phyloP scores from a whole-genome alignment of 2,329 filamentous ascomycete species.

The Colletotrichum spaethianum region DNA sequence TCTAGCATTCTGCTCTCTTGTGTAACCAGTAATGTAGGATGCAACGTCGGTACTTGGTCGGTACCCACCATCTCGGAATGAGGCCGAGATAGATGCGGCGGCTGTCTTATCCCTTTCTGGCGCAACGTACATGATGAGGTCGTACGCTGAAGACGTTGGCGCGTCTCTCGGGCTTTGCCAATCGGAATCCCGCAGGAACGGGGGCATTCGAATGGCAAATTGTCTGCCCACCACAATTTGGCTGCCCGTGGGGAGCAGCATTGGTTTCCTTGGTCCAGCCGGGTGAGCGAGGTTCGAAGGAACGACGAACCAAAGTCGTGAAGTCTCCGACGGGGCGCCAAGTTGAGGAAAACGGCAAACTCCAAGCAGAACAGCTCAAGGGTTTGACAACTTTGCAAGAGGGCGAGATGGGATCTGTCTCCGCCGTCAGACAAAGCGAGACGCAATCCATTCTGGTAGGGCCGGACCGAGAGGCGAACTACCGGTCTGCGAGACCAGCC shows the following conservation, averaged over 20 bases:
- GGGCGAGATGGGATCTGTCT: not conserved
- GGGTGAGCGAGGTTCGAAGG: not conserved
- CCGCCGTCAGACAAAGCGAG: not conserved
- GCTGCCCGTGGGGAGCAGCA: not conserved
- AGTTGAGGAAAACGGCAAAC: not conserved
- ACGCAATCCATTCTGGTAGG: not conserved
- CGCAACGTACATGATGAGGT: not conserved
- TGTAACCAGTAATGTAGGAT: conserved; percentile 13
- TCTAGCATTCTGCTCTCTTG: conserved; percentile 1
- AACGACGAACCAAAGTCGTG: not conserved
- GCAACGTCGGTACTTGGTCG: conserved; percentile 38
- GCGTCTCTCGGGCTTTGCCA: not conserved
- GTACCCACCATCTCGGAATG: conserved; percentile 36
- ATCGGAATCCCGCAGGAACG: not conserved
- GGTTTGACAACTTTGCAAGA: not conserved
- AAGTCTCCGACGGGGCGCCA: not conserved
- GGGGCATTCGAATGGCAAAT: not conserved
- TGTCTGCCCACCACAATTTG: not conserved
- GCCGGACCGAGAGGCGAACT: not conserved
- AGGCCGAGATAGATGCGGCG: conserved; percentile 31
- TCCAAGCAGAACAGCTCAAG: not conserved
- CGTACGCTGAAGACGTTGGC: not conserved
- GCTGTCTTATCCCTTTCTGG: not conserved
- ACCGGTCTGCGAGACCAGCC: not conserved
- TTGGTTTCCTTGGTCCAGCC: not conserved